phyloP scores from a whole-genome alignment of 495 filamentous ascomycete genomes.

The Aspergillus leporis region DNA sequence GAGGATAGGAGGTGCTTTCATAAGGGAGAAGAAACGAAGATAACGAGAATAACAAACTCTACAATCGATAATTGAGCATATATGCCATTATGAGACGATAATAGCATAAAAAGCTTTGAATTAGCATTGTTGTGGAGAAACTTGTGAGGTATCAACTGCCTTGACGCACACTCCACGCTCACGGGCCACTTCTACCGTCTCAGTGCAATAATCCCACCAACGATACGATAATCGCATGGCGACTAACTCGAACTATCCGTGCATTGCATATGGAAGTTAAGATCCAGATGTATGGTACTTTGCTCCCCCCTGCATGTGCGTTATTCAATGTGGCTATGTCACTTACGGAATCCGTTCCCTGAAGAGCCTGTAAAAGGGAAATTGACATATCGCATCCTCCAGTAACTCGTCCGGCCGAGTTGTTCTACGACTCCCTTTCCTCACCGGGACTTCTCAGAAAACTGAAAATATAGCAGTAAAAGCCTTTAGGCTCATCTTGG shows the following conservation, averaged over 20 bases:
- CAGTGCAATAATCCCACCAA: not conserved
- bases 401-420: not conserved
- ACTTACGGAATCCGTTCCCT: conserved; percentile 1
- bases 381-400: conserved; percentile 18
- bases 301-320: conserved; percentile 23
- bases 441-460: not conserved
- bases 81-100: not conserved
- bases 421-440: not conserved
- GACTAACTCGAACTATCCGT: not conserved
- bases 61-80: conserved; percentile 5
- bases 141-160: conserved; percentile 1
- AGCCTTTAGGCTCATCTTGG: not conserved
- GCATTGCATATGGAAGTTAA: conserved; percentile 6
- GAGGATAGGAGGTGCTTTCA: too few species aligned
- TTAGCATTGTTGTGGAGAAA: not conserved
- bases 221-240: conserved; percentile 2
- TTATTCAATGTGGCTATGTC: conserved; percentile 23
- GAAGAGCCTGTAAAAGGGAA: conserved; percentile 9
- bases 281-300: conserved; percentile 15
- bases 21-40: not conserved
- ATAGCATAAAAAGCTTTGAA: not conserved
- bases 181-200: not conserved
- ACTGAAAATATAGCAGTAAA: not conserved
- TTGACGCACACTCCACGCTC: conserved; percentile 1
- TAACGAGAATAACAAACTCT: conserved; percentile 2